Evolutionary conservation across 306 rosid species (phyloP).

Genomic region (Fragaria vesca): DNA sequence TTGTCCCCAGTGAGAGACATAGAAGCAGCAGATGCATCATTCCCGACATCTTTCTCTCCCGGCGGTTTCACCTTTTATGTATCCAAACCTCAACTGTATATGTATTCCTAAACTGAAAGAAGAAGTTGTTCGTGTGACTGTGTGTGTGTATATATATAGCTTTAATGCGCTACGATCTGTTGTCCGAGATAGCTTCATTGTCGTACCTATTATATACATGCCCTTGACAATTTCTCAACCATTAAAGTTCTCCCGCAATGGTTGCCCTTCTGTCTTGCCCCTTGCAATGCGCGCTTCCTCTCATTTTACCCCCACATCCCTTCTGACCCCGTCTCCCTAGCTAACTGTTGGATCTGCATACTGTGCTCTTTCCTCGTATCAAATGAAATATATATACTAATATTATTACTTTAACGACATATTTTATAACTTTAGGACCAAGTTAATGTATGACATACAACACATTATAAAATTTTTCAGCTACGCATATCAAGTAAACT

Average conservation of each 20-base stretch:
- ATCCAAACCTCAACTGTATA: not conserved
- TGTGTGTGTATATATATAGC: not conserved
- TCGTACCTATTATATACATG: constrained; percentile 13
- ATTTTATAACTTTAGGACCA: too few species aligned
- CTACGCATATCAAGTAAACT: too few species aligned
- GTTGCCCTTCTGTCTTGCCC: constrained; percentile 25
- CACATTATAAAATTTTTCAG: too few species aligned
- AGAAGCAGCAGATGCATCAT: constrained; percentile 25
- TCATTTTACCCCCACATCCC: not conserved
- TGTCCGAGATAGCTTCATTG: not conserved
- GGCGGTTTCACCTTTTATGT: not conserved
- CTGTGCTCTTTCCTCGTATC: not conserved
- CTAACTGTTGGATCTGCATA: not conserved
- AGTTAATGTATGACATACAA: too few species aligned
- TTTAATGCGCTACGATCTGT: not conserved
- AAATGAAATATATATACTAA: not conserved
- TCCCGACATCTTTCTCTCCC: constrained; percentile 6
- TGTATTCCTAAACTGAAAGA: constrained; percentile 1
- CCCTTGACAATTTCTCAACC: constrained; percentile 15
- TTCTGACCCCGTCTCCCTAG: constrained; percentile 10
- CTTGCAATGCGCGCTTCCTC: constrained; percentile 31
- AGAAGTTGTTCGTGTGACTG: not conserved
- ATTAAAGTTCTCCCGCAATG: constrained; percentile 19
- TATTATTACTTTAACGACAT: too few species aligned
- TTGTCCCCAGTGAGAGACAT: constrained; percentile 35